These are phyloP conservation scores for Thuja plicata DNA, from an alignment of 83 land plant genomes.

Conservation along the genomic window DNA sequence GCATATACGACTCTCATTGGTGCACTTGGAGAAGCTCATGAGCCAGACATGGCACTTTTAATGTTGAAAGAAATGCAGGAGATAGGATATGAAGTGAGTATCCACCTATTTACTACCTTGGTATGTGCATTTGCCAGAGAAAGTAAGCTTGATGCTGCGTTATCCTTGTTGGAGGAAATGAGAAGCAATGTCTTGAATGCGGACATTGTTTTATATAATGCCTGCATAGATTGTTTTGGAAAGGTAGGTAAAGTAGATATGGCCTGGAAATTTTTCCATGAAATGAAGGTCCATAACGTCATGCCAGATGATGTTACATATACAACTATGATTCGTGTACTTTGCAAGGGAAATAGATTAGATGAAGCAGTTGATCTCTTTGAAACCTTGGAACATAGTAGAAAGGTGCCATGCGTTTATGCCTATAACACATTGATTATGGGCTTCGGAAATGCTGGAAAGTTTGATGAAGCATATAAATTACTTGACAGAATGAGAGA, in stretches of 20 bases:
- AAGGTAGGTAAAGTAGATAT: conserved; percentile 73
- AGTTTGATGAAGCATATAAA: conserved; percentile 59
- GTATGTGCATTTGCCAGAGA: conserved; percentile 63
- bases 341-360: conserved; percentile 54
- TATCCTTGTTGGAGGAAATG: conserved; percentile 71
- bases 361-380: conserved; percentile 61
- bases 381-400: conserved; percentile 62
- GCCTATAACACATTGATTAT: conserved; percentile 78
- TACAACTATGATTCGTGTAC: conserved; percentile 70
- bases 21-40: conserved; percentile 42
- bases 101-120: conserved; percentile 60
- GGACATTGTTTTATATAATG: conserved; percentile 65
- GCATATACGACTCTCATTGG: conserved; percentile 69
- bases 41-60: conserved; percentile 55
- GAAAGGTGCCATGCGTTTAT: conserved; percentile 61
- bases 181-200: conserved; percentile 50
- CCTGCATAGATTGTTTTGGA: conserved; percentile 68
- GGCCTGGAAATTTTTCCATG: conserved; percentile 77
- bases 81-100: conserved; percentile 55
- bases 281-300: conserved; percentile 61
- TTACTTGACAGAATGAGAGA: conserved; percentile 57
- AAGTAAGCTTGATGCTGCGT: conserved; percentile 63
- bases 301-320: conserved; percentile 67
- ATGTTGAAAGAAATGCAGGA: conserved; percentile 76
- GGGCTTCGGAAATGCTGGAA: conserved; percentile 68